Evolutionary conservation across 2,329 filamentous ascomycete species (phyloP), one percentile per base, ranked within the genome.

Genomic region (Pseudogymnoascus sp.): DNA sequence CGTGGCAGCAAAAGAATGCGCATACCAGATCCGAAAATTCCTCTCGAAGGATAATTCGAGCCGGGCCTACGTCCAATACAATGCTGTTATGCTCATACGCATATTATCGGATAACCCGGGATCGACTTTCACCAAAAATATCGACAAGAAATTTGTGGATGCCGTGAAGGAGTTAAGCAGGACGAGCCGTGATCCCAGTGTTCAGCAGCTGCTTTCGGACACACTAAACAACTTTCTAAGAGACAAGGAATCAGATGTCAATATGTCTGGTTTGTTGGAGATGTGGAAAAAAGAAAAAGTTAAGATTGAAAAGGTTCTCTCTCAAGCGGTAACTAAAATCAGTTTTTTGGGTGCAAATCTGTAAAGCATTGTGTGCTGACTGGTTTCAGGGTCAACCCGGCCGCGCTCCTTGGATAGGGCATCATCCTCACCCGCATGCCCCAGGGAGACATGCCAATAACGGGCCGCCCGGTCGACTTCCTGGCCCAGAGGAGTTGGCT

Each of bases 41-140:
- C 80, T 99, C 65, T 82, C 85, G 69, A 88, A 87, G 68, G 89
- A 93, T 53, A 86, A 90, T 76, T 85, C 76, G 69, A 73, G 76
- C 25, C 79, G 79, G 53, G 80, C 90, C 8, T 86, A 89, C 70
- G 86, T 88, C 69, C 93, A 97, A 76, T 97, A 97, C 82, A 97
- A 97, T 77, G 89, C 91, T 66, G 87, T 97, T 71, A 97, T 97
- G 95, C 84, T 99, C 63, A 82, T 96, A 69, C 88, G 93, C 66
- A 99, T 99, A 71, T 80, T 99, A 68, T 83, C 87, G 69, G 93
- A 97, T 75, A 97, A 99, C 74, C 95, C 95, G 0, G 93, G 93
- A 31, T 82, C 84, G 62, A 91, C 87, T 1, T 99, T 99, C 72
- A 96, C 93, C n/a, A 84, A 89, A 68, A 93, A 96, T 74, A 76